Evolutionary conservation across 257 asterid species (phyloP), one percentile per base, ranked within the genome.

Genomic region (Eucommia ulmoides): DNA sequence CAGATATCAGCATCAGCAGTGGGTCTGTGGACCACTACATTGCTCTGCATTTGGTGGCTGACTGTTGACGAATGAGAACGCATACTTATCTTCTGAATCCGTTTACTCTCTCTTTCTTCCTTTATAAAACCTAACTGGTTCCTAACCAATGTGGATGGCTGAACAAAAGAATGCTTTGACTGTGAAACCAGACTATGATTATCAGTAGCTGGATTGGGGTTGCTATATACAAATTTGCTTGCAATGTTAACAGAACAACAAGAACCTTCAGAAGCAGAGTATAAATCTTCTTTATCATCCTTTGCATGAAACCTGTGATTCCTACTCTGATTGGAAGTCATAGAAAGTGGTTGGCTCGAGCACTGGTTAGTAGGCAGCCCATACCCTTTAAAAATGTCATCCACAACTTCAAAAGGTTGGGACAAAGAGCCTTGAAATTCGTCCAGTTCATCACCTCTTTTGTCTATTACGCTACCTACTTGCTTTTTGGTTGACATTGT

Each of bases 1-100:
- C 88, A 76, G 48, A 83, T 62, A 61, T 80, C 96, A 67, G 72
- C 84, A 23, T 71, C 80, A 45, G 48, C 61, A 45, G 24, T 52
- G 50, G 47, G 68, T 61, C 38, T 74, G 59, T 45, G 67, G 19
- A 62, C 22, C 19, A 53, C 53, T 29, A 50, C 44, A 54, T 49
- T 71, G 38, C 23, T 71, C 56, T 62, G 71, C 66, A 58, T 80
- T 73, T 52, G 79, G 60, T 60, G 56, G 29, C 45, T 24, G 49
- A 54, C 50, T n/a, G 65, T 63, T 49, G 75, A 65, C 55, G 8
- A 26, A 53, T 51, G 48, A 45, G 51, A 24, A 23, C 58, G 61
- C 38, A 29, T 29, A 5, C 8, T 12, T 5, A 29, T 7, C 12
- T 29, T n/a, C n/a, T n/a, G n/a, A n/a, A n/a, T n/a, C n/a, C n/a